These are phyloP conservation scores for Talaromyces sp. DNA, from an alignment of 2,329 filamentous ascomycete species.

Conservation along the genomic window DNA sequence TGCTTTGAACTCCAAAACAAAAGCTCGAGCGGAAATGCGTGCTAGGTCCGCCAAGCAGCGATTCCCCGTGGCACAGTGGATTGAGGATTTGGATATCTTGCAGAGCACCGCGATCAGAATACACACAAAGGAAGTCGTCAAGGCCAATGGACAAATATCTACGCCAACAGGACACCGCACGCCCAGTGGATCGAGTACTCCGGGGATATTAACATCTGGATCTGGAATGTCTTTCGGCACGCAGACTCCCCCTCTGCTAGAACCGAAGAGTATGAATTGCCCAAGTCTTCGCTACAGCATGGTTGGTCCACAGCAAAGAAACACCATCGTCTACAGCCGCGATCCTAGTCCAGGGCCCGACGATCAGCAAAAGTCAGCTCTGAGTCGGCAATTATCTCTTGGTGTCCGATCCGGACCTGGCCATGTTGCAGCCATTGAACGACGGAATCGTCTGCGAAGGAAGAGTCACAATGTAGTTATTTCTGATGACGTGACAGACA, in stretches of 20 bases:
- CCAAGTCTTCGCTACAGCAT: slow-evolving; percentile 26
- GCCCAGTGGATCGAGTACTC: slow-evolving; percentile 34
- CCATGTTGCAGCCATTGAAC: slow-evolving; percentile 18
- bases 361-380: slow-evolving; percentile 25
- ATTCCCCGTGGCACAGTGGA: slow-evolving; percentile 65
- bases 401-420: slow-evolving; percentile 39
- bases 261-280: slow-evolving; percentile 27
- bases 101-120: slow-evolving; percentile 58
- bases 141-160: slow-evolving; percentile 26
- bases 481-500: slow-evolving; percentile 22
- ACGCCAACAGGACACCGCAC: slow-evolving; percentile 41
- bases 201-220: slow-evolving; percentile 21
- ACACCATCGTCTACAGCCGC: slow-evolving; percentile 36
- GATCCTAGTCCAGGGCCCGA: slow-evolving; percentile 30
- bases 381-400: slow-evolving; percentile 35
- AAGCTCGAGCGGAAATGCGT: slow-evolving; percentile 59
- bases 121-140: slow-evolving; percentile 42
- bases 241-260: slow-evolving; percentile 30
- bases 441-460: slow-evolving; percentile 8
- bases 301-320: slow-evolving; percentile 33
- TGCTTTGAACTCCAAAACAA: slow-evolving; percentile 54
- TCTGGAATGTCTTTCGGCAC: slow-evolving; percentile 24
- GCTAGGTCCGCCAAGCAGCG: slow-evolving; percentile 61
- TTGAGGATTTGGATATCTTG: slow-evolving; percentile 60
- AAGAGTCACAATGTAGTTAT: slow-evolving; percentile 7